phyloP scores from a whole-genome alignment of 2,329 filamentous ascomycete species.

The Trichoderma oligosporum region DNA sequence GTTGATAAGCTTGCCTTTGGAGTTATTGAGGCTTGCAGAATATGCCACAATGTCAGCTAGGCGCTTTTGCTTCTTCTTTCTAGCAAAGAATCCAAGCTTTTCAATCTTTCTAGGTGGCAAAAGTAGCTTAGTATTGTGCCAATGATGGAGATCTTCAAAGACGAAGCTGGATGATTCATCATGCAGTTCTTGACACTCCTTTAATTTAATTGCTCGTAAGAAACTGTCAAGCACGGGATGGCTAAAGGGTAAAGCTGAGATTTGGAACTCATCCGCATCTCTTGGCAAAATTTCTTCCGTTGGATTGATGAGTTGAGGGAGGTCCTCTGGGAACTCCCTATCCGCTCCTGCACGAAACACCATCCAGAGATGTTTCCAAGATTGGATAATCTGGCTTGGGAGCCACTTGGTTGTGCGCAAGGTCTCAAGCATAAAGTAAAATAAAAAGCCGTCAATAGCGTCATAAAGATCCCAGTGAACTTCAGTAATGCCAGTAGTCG shows the following conservation, averaged over 20 bases:
- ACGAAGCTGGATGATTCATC: constrained; percentile 29
- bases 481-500: not conserved
- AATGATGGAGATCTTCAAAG: constrained; percentile 53
- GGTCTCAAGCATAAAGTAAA: not conserved
- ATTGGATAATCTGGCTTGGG: not conserved
- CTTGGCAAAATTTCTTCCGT: not conserved
- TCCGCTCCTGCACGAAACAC: not conserved
- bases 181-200: constrained; percentile 24
- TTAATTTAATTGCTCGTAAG: constrained; percentile 41
- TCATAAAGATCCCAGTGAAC: constrained; percentile 15
- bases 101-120: constrained; percentile 29
- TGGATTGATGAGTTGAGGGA: not conserved
- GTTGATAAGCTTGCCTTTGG: constrained; percentile 58
- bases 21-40: constrained; percentile 65
- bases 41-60: constrained; percentile 67
- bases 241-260: constrained; percentile 42
- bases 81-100: constrained; percentile 31
- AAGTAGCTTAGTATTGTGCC: constrained; percentile 57
- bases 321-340: not conserved
- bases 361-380: constrained; percentile 6
- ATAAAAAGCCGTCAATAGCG: constrained; percentile 13
- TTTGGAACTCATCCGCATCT: not conserved
- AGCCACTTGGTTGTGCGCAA: not conserved
- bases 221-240: constrained; percentile 46
- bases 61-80: constrained; percentile 56